Conservation (phyloP, 2,329 filamentous ascomycete genomes). For the Trichoderma guizhouense region DNA sequence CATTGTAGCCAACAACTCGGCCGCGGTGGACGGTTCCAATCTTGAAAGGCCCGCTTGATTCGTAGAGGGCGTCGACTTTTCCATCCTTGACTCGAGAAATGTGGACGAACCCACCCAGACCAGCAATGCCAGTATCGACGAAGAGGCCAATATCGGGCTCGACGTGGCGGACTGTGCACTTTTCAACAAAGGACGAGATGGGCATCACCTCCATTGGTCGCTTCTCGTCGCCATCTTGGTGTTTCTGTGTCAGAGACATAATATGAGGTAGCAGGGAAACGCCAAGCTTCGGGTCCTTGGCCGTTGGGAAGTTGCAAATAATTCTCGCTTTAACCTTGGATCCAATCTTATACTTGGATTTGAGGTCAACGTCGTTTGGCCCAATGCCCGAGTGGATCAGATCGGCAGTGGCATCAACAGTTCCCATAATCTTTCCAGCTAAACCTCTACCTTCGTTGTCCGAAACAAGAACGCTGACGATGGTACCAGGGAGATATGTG, state of each 20-base stretch:
- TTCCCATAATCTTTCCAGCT: slow-evolving; percentile 85
- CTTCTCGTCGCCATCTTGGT: slow-evolving; percentile 34
- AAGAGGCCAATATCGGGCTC: slow-evolving; percentile 80
- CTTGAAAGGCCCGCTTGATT: slow-evolving; percentile 74
- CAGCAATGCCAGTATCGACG: slow-evolving; percentile 60
- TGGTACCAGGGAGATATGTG: slow-evolving; percentile 86
- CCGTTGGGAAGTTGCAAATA: slow-evolving; percentile 79
- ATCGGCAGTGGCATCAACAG: slow-evolving; percentile 87
- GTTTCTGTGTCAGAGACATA: slow-evolving; percentile 55
- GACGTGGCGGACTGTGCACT: slow-evolving; percentile 75
- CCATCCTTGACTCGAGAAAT: slow-evolving; percentile 89
- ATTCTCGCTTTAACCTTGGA: slow-evolving; percentile 82
- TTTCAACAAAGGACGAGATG: slow-evolving; percentile 71
- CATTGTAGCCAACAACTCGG: slow-evolving; percentile 81
- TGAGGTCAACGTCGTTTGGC: slow-evolving; percentile 65
- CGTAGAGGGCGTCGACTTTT: slow-evolving; percentile 79
- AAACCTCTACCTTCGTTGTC: slow-evolving; percentile 74
- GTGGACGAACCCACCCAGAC: slow-evolving; percentile 83
- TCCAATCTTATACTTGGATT: slow-evolving; percentile 76
- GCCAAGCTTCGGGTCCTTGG: slow-evolving; percentile 78
- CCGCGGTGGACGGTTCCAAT: slow-evolving; percentile 74
- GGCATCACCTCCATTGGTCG: slow-evolving; percentile 60
- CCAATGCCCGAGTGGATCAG: slow-evolving; percentile 81
- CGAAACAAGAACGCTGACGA: slow-evolving; percentile 78
- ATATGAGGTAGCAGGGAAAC: slow-evolving; percentile 88